These are phyloP conservation scores for Yamadazyma friedrichii DNA, from an alignment of 1,139 yeast species.

Conservation along the genomic window DNA sequence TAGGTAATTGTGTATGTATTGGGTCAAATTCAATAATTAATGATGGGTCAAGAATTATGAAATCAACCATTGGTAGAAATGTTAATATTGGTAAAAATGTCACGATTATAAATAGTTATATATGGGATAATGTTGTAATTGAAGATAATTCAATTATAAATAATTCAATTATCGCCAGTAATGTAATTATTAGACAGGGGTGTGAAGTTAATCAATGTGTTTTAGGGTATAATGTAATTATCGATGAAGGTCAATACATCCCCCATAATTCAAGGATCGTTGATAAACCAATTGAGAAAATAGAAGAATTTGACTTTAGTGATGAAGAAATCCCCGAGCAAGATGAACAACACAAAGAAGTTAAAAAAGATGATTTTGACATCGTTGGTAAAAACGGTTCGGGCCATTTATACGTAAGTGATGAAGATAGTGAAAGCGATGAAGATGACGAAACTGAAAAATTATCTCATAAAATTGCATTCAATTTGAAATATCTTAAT, in stretches of 20 bases:
- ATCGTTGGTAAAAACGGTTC: constrained; percentile 58
- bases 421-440: constrained; percentile 37
- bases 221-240: constrained; percentile 69
- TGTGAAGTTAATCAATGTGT: constrained; percentile 62
- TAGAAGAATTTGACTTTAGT: constrained; percentile 23
- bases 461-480: constrained; percentile 13
- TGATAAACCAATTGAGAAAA: constrained; percentile 42
- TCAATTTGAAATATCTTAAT: constrained; percentile 48
- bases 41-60: constrained; percentile 52
- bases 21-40: constrained; percentile 73
- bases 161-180: constrained; percentile 68
- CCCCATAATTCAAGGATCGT: constrained; percentile 53
- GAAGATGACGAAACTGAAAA: constrained; percentile 22
- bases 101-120: constrained; percentile 65
- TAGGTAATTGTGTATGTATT: constrained; percentile 73
- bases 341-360: constrained; percentile 7
- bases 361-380: background rate
- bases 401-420: constrained; percentile 58
- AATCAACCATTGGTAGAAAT: constrained; percentile 80
- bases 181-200: constrained; percentile 52
- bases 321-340: constrained; percentile 27
- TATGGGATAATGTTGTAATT: constrained; percentile 81
- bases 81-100: constrained; percentile 84
- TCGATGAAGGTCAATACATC: constrained; percentile 52
- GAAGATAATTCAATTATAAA: constrained; percentile 61